Base-by-base conservation (phyloP, 306 rosid genomes). In the Erythrophleum fordii region DNA sequence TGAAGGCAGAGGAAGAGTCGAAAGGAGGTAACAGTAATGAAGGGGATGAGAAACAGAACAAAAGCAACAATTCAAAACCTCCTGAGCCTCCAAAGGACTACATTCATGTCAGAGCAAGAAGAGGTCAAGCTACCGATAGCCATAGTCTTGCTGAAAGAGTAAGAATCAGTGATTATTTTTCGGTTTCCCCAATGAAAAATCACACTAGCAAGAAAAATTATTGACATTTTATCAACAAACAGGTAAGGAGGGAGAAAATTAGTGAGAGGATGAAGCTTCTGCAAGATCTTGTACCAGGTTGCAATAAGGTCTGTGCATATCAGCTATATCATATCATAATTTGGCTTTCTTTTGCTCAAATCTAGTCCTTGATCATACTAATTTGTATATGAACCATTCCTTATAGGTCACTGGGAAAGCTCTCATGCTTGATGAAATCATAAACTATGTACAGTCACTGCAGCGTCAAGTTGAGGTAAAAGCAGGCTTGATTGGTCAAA, bases 111-210 rank as follows among this genome's bases (percentile, higher is more conserved):
- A 85, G 99, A 90, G 99, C 99, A 61, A 89, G 99, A 87, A 89
- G 99, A 66, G 99, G 99, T 42, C 99, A 96, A 85, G 99, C 99
- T 20, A 96, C 99, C 26, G 98, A 96, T 73, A 96, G 98, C 87
- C 99, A 96, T 70, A 96, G 99, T 78, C 97, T 96, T 75, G 99
- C 99, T 26, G 99, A 96, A 89, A 93, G 99, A 84, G 99, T 96
- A 84, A 79, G 91, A 73, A 77, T 64, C 29, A 56, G 11, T 53
- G 37, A 16, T 25, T 41, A 22, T 41, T 12, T 20, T 20, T 0
- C 18, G 23, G 18, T 58, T 5, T 61, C 22, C 42, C 61, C 62
- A 11, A 7, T 34, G 42, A 61, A 64, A 64, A 56, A 62, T 53
- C 65, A 55, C 46, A n/a, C 68, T 69, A 18, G 14, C 49, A 44